Conservation (phyloP, 2,329 filamentous ascomycete species). For the Alternaria sp. region DNA sequence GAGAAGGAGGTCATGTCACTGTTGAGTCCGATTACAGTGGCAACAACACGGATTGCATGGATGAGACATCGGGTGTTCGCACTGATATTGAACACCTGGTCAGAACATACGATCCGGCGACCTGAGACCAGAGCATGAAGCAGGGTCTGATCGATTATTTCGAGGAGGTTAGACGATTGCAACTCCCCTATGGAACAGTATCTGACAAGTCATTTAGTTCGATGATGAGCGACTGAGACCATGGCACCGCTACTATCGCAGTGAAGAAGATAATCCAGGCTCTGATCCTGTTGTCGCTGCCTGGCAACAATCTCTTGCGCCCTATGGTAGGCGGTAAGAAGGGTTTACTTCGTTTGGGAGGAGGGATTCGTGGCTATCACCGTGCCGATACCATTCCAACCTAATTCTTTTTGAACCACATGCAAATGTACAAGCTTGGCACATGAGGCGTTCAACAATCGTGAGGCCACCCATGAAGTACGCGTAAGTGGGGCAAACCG, state of each 20-base stretch:
- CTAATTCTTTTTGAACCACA: not conserved
- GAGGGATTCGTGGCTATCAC: not conserved
- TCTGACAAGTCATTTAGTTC: not conserved
- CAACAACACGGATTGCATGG: accelerated
- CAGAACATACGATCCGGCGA: not conserved
- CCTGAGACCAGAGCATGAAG: not conserved
- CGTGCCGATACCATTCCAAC: accelerated
- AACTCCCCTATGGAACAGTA: not conserved
- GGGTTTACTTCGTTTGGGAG: not conserved
- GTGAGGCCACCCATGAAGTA: not conserved
- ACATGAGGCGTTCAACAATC: not conserved
- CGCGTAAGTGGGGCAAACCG: not conserved
- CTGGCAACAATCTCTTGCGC: not conserved
- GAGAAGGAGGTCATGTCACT: not conserved
- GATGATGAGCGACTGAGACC: not conserved
- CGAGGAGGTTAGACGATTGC: accelerated
- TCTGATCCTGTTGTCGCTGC: not conserved
- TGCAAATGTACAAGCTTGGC: not conserved
- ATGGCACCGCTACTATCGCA: not conserved
- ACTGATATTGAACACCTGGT: not conserved
- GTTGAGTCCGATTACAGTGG: accelerated
- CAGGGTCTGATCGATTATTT: not conserved
- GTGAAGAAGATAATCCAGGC: not conserved
- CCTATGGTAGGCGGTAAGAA: not conserved
- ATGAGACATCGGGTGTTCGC: accelerated